Conservation (phyloP, 2,329 filamentous ascomycete species). For the Aspergillus proliferans region DNA sequence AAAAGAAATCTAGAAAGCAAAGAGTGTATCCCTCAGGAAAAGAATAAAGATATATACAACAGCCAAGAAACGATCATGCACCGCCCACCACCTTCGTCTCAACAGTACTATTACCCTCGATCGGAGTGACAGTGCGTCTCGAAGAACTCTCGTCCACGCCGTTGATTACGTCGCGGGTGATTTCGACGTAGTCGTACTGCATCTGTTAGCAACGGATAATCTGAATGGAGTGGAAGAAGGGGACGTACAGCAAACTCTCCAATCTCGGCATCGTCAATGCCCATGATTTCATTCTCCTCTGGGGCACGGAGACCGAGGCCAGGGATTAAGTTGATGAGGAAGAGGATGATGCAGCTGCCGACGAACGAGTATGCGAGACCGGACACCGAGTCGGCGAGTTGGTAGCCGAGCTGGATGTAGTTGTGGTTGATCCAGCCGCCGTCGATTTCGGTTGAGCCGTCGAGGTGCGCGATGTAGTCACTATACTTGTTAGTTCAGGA, state of each 20-base stretch:
- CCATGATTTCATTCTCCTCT: constrained; percentile 73
- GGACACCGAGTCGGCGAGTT: constrained; percentile 72
- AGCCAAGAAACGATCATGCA: neutral
- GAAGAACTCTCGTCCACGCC: constrained; percentile 23
- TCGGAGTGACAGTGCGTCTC: constrained; percentile 8
- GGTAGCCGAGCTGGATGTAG: constrained; percentile 78
- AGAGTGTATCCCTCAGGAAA: no score
- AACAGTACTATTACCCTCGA: neutral
- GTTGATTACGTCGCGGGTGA: constrained; percentile 62
- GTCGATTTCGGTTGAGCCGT: constrained; percentile 59
- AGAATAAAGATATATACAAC: no score
- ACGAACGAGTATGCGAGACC: constrained; percentile 73
- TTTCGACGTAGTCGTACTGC: constrained; percentile 81
- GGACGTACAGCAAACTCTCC: constrained; percentile 74
- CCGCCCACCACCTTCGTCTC: constrained; percentile 10
- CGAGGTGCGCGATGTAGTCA: constrained; percentile 75
- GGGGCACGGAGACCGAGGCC: constrained; percentile 66
- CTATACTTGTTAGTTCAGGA: constrained; percentile 27
- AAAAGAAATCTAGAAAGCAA: no score
- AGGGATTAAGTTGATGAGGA: constrained; percentile 72
- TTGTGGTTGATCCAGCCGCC: constrained; percentile 80
- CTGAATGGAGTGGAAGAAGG: neutral
- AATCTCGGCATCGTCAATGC: constrained; percentile 84
- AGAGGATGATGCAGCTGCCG: constrained; percentile 71
- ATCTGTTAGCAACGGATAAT: constrained; percentile 2